phyloP scores from a whole-genome alignment of 805 yeast species.

The Cyberlindnera mycetangii region DNA sequence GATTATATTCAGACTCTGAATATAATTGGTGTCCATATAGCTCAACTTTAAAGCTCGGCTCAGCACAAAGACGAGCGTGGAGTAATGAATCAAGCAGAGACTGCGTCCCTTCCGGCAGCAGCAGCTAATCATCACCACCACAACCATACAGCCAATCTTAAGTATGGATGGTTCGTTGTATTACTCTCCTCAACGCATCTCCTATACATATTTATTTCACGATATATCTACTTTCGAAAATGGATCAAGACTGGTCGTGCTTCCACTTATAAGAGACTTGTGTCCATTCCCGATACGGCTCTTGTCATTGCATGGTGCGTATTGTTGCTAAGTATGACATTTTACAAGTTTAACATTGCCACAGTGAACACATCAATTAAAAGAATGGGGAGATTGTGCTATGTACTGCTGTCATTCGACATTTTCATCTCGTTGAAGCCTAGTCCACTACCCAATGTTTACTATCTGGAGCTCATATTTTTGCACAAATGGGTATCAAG shows the following conservation, averaged over 20 bases:
- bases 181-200: constrained; percentile 41
- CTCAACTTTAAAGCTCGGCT: no score
- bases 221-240: constrained; percentile 31
- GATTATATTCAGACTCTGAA: no score
- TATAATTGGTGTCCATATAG: no score
- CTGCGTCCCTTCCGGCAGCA: not conserved
- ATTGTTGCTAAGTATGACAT: constrained; percentile 31
- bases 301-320: constrained; percentile 36
- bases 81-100: not conserved
- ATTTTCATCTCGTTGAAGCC: constrained; percentile 57
- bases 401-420: constrained; percentile 55
- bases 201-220: constrained; percentile 31
- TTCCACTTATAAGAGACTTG: constrained; percentile 31
- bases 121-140: constrained; percentile 25
- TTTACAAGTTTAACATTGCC: constrained; percentile 34
- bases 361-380: constrained; percentile 41
- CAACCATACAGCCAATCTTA: constrained; percentile 51
- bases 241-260: constrained; percentile 42
- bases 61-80: not conserved
- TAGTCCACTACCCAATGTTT: constrained; percentile 40
- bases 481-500: constrained; percentile 76
- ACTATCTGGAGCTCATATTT: constrained; percentile 52
- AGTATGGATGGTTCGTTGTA: constrained; percentile 56
- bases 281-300: constrained; percentile 34
- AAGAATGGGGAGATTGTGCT: constrained; percentile 61